Conservation (phyloP, 345 rosid species). For the Salix brachista region DNA sequence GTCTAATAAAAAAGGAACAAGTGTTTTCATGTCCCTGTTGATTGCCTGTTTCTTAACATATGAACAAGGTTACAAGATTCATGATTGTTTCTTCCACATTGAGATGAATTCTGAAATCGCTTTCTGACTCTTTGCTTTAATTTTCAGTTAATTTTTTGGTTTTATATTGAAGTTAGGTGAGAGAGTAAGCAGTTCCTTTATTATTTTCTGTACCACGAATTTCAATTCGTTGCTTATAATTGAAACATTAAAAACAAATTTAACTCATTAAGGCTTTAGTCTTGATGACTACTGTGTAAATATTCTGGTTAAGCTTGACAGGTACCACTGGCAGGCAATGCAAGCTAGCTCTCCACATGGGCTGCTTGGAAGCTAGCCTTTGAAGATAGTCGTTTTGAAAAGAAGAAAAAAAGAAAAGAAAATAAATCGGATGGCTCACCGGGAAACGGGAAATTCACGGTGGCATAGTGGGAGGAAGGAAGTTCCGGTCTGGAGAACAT, state of each 20-base stretch:
- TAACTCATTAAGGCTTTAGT: background rate
- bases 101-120: constrained; percentile 1
- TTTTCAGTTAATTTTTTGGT: background rate
- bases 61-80: constrained; percentile 17
- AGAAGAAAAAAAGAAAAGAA: background rate
- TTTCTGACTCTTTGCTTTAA: background rate
- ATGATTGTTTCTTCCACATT: constrained; percentile 21
- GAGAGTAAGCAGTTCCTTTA: background rate
- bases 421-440: background rate
- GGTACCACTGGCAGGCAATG: background rate
- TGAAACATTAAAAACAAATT: background rate
- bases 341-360: background rate
- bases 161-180: constrained; percentile 28
- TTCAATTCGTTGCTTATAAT: background rate
- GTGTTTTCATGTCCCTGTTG: constrained; percentile 14
- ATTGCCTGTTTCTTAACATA: constrained; percentile 20
- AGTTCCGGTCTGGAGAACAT: no score
- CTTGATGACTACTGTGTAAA: background rate
- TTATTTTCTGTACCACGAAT: background rate
- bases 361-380: background rate
- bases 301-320: background rate
- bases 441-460: background rate
- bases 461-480: background rate
- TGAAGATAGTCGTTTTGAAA: background rate
- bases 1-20: background rate